Base-by-base conservation (phyloP, 2,329 filamentous ascomycete genomes). In the Purpureocillium takamizusanense region DNA sequence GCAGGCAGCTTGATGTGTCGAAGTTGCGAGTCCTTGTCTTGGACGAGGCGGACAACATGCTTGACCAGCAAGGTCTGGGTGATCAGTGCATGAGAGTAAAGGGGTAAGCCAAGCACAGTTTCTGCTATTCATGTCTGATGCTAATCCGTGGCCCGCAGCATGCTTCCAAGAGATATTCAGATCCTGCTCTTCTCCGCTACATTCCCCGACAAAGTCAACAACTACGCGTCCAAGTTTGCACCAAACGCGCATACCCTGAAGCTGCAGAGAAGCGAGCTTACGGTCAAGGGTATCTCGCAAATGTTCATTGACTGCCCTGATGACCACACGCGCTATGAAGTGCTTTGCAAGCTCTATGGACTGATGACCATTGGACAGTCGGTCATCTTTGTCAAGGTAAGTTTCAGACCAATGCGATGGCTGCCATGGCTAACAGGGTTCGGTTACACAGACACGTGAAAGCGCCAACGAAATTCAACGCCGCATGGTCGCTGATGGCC, bases 41-140 rank as follows among this genome's bases (percentile, higher is more conserved):
- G 38, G 92, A 98, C 54, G 92, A 98, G 67, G 92, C 92, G 41
- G 92, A 98, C 66, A 97, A 95, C 66, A 98, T 98, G 92, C 69
- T 98, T 43, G 92, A 97, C 56, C 83, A 90, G 62, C 87, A 95
- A 63, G 90, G 92, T 37, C 72, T 98, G 39, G 92, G 92, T 37
- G 92, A 97, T 42, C 92, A 98, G 65, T 97, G 90, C 62, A 76
- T 88, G 51, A 81, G 89, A 49, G 86, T 95, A 51, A 95, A 94
- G 69, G 63, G 65, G 86, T 92, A 64, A 45, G 53, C 37, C 14
- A 2, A 9, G n/a, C n/a, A 3, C 13, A 30, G 12, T 18, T 12
- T 33, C 14, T 13, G 18, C 6, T 10, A 16, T 21, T 3, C 8
- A 33, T 14, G n/a, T 13, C 8, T 29, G 46, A 33, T 21, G 16